Evolutionary conservation across 2,329 filamentous ascomycete genomes (phyloP), one percentile per base, ranked within the genome.

Genomic region (Pseudocercospora fijiensis): DNA sequence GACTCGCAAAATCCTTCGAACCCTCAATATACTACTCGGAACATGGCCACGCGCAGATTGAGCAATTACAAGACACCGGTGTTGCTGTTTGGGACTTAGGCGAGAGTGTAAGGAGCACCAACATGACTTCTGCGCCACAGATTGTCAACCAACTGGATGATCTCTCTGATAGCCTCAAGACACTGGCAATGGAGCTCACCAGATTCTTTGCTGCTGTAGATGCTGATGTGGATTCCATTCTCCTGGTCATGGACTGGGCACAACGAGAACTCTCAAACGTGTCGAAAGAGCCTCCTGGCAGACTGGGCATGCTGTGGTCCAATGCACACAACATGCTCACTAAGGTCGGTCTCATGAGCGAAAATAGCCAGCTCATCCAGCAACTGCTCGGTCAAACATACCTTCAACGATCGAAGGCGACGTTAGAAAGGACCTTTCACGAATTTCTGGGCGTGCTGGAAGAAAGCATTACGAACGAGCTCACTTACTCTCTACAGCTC

Each of bases 221-320:
- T 72, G 91, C 92, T 26, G 94, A 97, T 73, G 90, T 98, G 71
- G 94, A 97, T 72, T 89, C 90, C 65, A 96, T 97, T 69, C 84
- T 98, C 37, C 89, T 95, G 65, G 92, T 96, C 58, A 97, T 98
- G 92, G 92, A 96, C 75, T 97, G 94, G 94, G 91, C 92, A 13
- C 90, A 90, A 73, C 88, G 92, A 68, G 92, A 97, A 76, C 85
- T 98, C 13, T 83, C 87, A 65, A 87, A 88, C 52, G 80, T 95
- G 62, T 85, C 87, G 65, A 82, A 82, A 22, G 79, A 84, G 20
- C 86, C 87, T 6, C 83, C 85, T 0, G 85, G 84, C 49, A 84
- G 87, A 1, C 79, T 96, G 22, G 86, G 88, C 18, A 86, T 87
- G n/a, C 85, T 90, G 49, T 92, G 92, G 75, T 90, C 92, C 76